Evolutionary conservation across 139 green algal species (phyloP).

Genomic region (Auxenochlorella pyrenoidosa): DNA sequence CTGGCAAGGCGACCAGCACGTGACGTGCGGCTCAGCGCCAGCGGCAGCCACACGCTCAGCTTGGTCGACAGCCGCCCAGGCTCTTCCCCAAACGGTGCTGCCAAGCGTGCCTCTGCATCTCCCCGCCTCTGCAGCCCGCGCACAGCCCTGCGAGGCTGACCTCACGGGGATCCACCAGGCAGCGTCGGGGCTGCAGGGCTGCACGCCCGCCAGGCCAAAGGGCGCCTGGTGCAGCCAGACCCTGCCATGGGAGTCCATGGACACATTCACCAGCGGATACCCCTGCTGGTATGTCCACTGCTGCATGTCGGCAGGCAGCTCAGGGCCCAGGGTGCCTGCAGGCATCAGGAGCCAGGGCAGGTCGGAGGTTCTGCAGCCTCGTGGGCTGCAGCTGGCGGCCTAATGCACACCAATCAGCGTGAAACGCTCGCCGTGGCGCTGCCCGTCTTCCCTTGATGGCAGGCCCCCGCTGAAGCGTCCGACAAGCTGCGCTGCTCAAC

Average conservation of each 20-base stretch:
- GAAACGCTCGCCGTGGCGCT: too few species aligned
- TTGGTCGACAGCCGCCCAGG: neutral
- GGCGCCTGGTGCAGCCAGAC: slow-evolving; percentile 26
- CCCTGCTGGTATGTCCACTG: slow-evolving; percentile 59
- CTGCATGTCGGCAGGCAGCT: slow-evolving; percentile 34
- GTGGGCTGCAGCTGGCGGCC: too few species aligned
- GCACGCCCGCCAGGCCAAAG: slow-evolving; percentile 38
- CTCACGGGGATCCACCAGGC: slow-evolving; percentile 61
- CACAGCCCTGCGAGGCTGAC: neutral
- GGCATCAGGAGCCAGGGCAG: neutral
- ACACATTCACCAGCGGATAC: slow-evolving; percentile 54
- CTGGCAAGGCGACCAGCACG: neutral
- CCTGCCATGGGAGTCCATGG: slow-evolving; percentile 6
- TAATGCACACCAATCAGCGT: too few species aligned
- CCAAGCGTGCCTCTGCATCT: too few species aligned
- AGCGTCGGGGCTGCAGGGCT: slow-evolving; percentile 8
- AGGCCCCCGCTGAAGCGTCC: too few species aligned
- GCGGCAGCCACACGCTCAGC: neutral
- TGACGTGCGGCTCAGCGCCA: neutral
- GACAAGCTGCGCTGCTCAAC: too few species aligned
- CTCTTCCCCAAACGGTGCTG: neutral
- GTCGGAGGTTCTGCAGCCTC: neutral
- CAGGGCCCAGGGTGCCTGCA: neutral
- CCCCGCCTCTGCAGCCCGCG: neutral
- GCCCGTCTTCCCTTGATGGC: too few species aligned